Percentiles rank a stretch among this genome's conserved stretches.
These are phyloP conservation scores for Ophiorrhiza pumila DNA, from an alignment of 257 asterid genomes.

Conservation along the genomic window DNA sequence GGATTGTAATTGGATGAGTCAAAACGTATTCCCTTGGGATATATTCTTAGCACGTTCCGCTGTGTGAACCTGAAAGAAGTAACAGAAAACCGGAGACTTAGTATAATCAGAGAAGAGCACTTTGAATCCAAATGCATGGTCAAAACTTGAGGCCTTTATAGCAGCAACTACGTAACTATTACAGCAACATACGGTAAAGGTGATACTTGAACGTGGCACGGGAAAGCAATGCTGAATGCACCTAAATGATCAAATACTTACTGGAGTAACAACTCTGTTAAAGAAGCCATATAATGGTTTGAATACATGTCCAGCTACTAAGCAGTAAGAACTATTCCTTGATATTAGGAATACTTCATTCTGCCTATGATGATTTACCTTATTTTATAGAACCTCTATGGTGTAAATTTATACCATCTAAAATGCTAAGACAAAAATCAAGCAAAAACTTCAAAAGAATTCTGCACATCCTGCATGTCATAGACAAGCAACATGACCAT, in stretches of 20 bases:
- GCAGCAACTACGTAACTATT: neutral
- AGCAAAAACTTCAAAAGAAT: neutral
- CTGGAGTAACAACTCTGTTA: neutral
- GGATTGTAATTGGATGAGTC: conserved; percentile 97
- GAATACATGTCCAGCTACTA: neutral
- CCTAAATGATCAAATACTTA: neutral
- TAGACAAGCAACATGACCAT: neutral
- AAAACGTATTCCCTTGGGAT: conserved; percentile 83
- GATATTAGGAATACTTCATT: neutral
- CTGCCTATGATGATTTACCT: neutral
- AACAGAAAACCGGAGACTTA: conserved; percentile 14
- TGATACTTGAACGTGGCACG: too few relatives aligned
- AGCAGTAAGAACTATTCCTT: neutral
- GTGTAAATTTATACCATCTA: neutral
- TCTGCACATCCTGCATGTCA: neutral
- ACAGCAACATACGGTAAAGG: neutral
- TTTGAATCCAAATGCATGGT: neutral
- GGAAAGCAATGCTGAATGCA: neutral
- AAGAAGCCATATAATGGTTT: neutral
- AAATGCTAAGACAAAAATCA: neutral
- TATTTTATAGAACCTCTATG: neutral
- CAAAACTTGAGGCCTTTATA: neutral
- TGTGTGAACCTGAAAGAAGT: conserved; percentile 62
- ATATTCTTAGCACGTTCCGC: conserved; percentile 69
- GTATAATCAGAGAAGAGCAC: neutral